Percentiles rank a stretch among this genome's conserved stretches.
phyloP scores from a whole-genome alignment of 768 basidiomycete species.

The Chiua virens region DNA sequence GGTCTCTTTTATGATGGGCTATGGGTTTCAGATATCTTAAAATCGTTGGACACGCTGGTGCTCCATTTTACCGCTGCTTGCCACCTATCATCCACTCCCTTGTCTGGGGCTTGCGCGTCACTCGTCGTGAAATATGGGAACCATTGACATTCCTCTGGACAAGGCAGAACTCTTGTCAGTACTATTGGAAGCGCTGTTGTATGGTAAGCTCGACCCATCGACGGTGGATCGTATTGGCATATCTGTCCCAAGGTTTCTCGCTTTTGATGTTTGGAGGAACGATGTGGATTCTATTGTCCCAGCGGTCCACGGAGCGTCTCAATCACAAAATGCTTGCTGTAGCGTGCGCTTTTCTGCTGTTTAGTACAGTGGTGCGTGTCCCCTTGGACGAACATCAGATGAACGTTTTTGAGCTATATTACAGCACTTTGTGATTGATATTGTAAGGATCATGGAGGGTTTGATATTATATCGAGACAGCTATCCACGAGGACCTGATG shows the following conservation, averaged over 20 bases:
- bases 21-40: no score
- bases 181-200: slow-evolving; percentile 4
- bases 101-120: no score
- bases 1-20: no score
- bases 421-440: slow-evolving; percentile 21
- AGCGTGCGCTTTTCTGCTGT: slow-evolving; percentile 18
- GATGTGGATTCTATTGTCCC: slow-evolving; percentile 20
- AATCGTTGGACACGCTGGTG: no score
- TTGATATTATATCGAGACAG: slow-evolving; percentile 20
- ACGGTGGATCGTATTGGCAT: background rate
- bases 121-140: no score
- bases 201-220: background rate
- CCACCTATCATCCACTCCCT: no score
- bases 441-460: slow-evolving; percentile 20
- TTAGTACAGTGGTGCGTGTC: slow-evolving; percentile 24
- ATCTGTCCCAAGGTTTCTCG: slow-evolving; percentile 25
- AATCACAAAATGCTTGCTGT: slow-evolving; percentile 18
- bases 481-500: slow-evolving; percentile 21
- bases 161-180: background rate
- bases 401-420: background rate
- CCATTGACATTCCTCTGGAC: background rate
- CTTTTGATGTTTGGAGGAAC: slow-evolving; percentile 32
- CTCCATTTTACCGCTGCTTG: no score
- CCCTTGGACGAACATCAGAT: background rate
- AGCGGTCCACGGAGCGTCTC: slow-evolving; percentile 1